These are phyloP conservation scores for Leptographium wingfieldii DNA, from an alignment of 2,329 filamentous ascomycete species.

Conservation along the genomic window DNA sequence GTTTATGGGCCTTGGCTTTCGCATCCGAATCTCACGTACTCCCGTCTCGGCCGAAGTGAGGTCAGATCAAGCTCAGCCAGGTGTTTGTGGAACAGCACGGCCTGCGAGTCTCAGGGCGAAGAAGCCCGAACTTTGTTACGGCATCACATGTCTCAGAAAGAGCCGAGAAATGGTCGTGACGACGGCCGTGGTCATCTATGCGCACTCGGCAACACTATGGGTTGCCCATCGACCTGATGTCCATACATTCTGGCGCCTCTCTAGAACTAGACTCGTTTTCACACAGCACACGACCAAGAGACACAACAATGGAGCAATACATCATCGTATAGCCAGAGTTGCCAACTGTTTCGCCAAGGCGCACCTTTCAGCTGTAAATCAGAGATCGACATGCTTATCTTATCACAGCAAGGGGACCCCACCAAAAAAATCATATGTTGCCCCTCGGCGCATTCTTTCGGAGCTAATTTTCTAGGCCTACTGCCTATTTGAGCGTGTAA, in stretches of 20 bases:
- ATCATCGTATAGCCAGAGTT: too few species aligned
- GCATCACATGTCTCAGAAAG: not conserved
- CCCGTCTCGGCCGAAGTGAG: not conserved
- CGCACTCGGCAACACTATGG: not conserved
- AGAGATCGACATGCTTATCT: not conserved
- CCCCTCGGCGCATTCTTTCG: not conserved
- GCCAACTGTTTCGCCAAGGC: too few species aligned
- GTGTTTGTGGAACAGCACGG: not conserved
- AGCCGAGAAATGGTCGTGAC: not conserved
- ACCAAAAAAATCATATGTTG: not conserved
- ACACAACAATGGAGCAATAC: not conserved
- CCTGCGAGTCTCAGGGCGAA: not conserved
- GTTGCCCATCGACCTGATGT: too few species aligned
- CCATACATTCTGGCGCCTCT: not conserved
- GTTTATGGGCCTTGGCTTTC: not conserved
- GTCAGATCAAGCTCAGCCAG: not conserved
- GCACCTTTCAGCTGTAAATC: not conserved
- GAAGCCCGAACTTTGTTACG: not conserved
- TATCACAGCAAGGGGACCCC: not conserved
- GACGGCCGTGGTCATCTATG: not conserved
- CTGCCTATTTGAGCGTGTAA: slow-evolving; percentile 3
- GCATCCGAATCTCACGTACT: not conserved
- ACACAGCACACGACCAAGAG: too few species aligned
- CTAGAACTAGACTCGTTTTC: too few species aligned
- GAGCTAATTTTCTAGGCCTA: not conserved